These are phyloP conservation scores for Penicillium rolfsii DNA, from an alignment of 2,329 filamentous ascomycete genomes.

Conservation along the genomic window DNA sequence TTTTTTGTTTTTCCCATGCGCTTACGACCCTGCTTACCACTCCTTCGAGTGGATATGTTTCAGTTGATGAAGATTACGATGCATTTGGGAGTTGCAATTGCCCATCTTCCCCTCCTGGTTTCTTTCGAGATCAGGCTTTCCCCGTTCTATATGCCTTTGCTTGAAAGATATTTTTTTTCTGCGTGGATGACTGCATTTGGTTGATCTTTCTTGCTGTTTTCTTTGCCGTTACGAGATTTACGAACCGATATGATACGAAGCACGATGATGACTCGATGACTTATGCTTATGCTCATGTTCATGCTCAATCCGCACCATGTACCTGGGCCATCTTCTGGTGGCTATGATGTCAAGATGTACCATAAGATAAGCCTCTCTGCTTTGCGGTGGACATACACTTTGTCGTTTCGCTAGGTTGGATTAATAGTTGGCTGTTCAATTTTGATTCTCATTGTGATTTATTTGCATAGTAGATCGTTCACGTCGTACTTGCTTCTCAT, in stretches of 20 bases:
- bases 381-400: background rate
- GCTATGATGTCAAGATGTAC: slow-evolving; percentile 22
- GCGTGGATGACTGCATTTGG: slow-evolving; percentile 1
- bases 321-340: slow-evolving; percentile 16
- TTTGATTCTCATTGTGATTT: background rate
- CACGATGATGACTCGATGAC: slow-evolving; percentile 26
- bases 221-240: slow-evolving; percentile 21
- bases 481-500: background rate
- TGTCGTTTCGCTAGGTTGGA: background rate
- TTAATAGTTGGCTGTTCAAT: background rate
- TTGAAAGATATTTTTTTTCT: slow-evolving; percentile 12
- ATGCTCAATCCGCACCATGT: slow-evolving; percentile 8
- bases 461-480: background rate
- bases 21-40: slow-evolving; percentile 9
- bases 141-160: slow-evolving; percentile 9
- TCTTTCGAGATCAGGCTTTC: background rate
- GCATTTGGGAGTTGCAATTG: slow-evolving; percentile 13
- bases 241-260: slow-evolving; percentile 25
- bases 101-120: background rate
- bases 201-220: slow-evolving; percentile 7
- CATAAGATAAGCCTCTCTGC: slow-evolving; percentile 21
- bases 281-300: slow-evolving; percentile 23
- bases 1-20: background rate
- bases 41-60: slow-evolving; percentile 19
- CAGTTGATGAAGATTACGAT: slow-evolving; percentile 23